Conservation (phyloP, 257 asterid species). For the Primulina tabacum region DNA sequence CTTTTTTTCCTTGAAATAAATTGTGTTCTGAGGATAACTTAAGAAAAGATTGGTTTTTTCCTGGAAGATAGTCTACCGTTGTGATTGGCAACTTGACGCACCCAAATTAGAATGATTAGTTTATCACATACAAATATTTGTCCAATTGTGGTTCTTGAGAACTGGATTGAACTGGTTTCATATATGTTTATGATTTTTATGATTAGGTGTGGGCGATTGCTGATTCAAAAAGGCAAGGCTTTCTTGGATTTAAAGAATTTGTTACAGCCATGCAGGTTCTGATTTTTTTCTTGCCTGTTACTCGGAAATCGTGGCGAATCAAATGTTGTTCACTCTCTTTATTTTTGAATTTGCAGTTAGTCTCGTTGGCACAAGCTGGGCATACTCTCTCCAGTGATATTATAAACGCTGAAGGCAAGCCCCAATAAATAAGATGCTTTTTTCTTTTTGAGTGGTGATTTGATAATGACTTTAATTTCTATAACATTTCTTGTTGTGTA, state of each 20-base stretch:
- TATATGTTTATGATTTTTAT: conserved; percentile 10
- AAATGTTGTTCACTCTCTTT: conserved; percentile 28
- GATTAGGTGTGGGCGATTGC: conserved; percentile 92
- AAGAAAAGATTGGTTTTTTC: neutral
- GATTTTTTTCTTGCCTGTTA: conserved; percentile 10
- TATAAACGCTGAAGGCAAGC: conserved; percentile 56
- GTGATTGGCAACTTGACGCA: neutral
- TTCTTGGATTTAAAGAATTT: conserved; percentile 87
- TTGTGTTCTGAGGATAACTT: neutral
- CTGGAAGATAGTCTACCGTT: neutral
- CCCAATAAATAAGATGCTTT: conserved; percentile 9
- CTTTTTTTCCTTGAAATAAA: no score
- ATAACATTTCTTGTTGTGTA: conserved; percentile 8
- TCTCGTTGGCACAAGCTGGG: conserved; percentile 89
- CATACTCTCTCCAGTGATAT: conserved; percentile 50
- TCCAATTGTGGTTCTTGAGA: conserved; percentile 1
- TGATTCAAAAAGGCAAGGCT: conserved; percentile 91
- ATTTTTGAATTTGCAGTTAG: conserved; percentile 45
- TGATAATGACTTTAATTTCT: conserved; percentile 3
- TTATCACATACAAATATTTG: neutral
- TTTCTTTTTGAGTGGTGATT: conserved; percentile 4
- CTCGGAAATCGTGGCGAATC: conserved; percentile 15
- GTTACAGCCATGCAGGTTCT: conserved; percentile 83
- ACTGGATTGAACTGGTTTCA: conserved; percentile 5
- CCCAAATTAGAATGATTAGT: neutral